Evolutionary conservation across 2,329 filamentous ascomycete species (phyloP).

Genomic region (Septoria petroselini): DNA sequence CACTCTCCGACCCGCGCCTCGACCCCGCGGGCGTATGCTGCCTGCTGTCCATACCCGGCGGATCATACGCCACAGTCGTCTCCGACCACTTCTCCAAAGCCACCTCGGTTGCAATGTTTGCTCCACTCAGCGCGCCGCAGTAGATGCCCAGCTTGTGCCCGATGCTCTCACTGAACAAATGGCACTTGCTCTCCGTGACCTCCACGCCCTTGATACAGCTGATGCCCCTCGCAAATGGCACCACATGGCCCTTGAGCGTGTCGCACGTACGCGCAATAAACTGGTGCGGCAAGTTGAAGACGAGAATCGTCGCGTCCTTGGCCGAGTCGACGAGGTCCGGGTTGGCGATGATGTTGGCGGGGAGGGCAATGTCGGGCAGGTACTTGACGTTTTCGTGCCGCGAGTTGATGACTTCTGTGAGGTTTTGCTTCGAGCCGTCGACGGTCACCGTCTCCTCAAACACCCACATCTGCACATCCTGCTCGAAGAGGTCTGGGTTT

Average conservation of each 20-base stretch:
- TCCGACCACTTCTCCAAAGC: slow-evolving; percentile 95
- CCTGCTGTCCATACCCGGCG: slow-evolving; percentile 81
- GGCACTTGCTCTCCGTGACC: slow-evolving; percentile 79
- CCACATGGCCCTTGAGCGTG: slow-evolving; percentile 79
- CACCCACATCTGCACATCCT: slow-evolving; percentile 97
- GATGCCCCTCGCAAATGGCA: slow-evolving; percentile 88
- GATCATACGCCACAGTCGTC: slow-evolving; percentile 94
- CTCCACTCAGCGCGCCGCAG: slow-evolving; percentile 89
- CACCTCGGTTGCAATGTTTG: slow-evolving; percentile 94
- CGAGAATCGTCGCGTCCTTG: slow-evolving; percentile 77
- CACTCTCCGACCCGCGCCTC: slow-evolving; percentile 38
- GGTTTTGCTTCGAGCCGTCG: slow-evolving; percentile 75
- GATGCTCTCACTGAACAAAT: slow-evolving; percentile 92
- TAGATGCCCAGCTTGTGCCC: slow-evolving; percentile 90
- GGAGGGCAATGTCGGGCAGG: slow-evolving; percentile 81
- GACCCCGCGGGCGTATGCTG: slow-evolving; percentile 61
- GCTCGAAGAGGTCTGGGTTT: slow-evolving; percentile 77
- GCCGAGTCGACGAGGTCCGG: slow-evolving; percentile 77
- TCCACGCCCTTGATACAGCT: slow-evolving; percentile 98
- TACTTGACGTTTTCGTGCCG: slow-evolving; percentile 98
- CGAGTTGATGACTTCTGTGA: slow-evolving; percentile 86
- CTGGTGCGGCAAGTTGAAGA: slow-evolving; percentile 96
- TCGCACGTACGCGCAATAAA: slow-evolving; percentile 87
- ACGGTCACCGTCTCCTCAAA: slow-evolving; percentile 86
- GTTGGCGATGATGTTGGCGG: slow-evolving; percentile 79